These are phyloP conservation scores for Suillus fuscotomentosus DNA, from an alignment of 768 basidiomycete genomes.

Conservation along the genomic window DNA sequence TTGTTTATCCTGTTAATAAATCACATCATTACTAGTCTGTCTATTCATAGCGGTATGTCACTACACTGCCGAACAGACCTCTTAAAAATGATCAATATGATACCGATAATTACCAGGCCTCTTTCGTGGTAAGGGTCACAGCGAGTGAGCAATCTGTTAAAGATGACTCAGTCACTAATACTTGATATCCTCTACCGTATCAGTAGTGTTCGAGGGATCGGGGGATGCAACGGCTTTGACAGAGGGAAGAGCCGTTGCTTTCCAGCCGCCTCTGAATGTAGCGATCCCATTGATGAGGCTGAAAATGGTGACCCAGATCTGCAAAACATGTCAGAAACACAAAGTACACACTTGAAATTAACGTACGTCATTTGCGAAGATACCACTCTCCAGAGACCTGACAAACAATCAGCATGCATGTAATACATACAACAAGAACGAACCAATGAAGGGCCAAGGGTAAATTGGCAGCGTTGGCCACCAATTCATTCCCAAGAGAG, in stretches of 20 bases:
- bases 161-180: not conserved
- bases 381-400: constrained; percentile 69
- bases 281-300: constrained; percentile 51
- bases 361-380: constrained; percentile 64
- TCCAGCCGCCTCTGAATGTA: constrained; percentile 71
- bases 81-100: not conserved
- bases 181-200: not conserved
- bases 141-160: not conserved
- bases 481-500: constrained; percentile 67
- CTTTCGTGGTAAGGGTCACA: too few relatives aligned
- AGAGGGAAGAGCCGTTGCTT: constrained; percentile 48
- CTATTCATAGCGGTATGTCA: not conserved
- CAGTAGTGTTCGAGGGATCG: not conserved
- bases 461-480: constrained; percentile 74
- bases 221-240: not conserved
- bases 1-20: too few relatives aligned
- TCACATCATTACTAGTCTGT: not conserved
- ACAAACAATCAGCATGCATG: constrained; percentile 3
- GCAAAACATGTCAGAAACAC: constrained; percentile 9
- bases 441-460: constrained; percentile 83
- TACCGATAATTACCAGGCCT: not conserved
- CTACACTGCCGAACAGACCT: not conserved
- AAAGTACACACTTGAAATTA: not conserved
- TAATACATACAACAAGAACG: not conserved
- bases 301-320: constrained; percentile 42